Evolutionary conservation across 2,329 filamentous ascomycete genomes (phyloP), one percentile per base, ranked within the genome.

Genomic region (Pseudogymnoascus sp.): DNA sequence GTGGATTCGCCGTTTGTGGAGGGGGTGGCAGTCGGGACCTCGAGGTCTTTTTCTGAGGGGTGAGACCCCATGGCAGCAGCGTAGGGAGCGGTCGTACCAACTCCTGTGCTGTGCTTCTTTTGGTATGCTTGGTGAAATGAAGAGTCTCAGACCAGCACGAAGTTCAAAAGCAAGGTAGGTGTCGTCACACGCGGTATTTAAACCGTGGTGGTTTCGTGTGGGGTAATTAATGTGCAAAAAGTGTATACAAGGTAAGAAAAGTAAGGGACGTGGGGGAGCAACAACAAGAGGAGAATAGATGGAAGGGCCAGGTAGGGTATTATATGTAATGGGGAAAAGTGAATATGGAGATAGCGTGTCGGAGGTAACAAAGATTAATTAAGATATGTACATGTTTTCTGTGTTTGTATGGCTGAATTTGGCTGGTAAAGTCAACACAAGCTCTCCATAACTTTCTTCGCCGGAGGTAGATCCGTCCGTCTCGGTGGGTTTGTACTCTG

Each of bases 1-100:
- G 61, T 64, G 10, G 67, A 71, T 31, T 67, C 65, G 64, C 62
- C 65, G 27, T 63, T 66, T 38, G 64, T 70, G 12, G 69, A 69
- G 29, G 68, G 29, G 36, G 65, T 39, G 41, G 66, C 17, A 21
- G 64, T 25, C 39, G 55, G 29, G 38, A 62, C 59, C 31, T 62
- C 62, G 12, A 65, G 33, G 27, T 59, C 36, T 13, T 59, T 59
- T 12, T 39, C 58, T 8, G 33, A 39, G 58, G 25, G 33, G 33
- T 59, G 33, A 41, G 33, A 41, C 58, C 58, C 58, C 58, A 59
- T 59, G 15, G 36, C 33, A 4, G 58, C 44, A 33, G 44, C 44
- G 27, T 31, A 6, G 44, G 44, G 44, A 55, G 44, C 27, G 44
- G 44, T 33, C 8, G 44, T 29, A 55, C 44, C 44, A 33, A 17